Evolutionary conservation across 2,329 filamentous ascomycete species (phyloP).

Genomic region (Fonsecaea erecta): DNA sequence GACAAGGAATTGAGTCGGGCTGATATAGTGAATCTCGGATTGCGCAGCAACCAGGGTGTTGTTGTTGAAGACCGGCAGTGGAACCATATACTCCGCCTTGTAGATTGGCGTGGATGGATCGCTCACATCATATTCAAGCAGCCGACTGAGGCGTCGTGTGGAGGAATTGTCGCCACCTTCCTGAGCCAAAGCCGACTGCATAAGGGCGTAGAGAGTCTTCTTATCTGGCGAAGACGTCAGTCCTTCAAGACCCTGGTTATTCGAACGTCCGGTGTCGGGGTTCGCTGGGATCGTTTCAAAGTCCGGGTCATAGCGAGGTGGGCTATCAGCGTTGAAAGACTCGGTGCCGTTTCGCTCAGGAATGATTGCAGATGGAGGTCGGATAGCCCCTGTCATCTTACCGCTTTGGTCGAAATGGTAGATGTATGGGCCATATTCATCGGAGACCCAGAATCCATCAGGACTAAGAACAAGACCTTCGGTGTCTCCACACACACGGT

Average conservation of each 20-base stretch:
- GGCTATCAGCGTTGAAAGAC: constrained; percentile 67
- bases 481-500: constrained; percentile 64
- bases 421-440: constrained; percentile 73
- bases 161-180: constrained; percentile 63
- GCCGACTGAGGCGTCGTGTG: constrained; percentile 62
- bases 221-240: constrained; percentile 67
- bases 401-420: constrained; percentile 67
- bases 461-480: constrained; percentile 68
- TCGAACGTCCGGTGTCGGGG: constrained; percentile 66
- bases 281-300: constrained; percentile 58
- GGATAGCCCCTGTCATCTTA: constrained; percentile 65
- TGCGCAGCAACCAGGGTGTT: constrained; percentile 65
- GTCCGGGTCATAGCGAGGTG: constrained; percentile 63
- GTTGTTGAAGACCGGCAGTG: constrained; percentile 64
- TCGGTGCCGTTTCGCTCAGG: constrained; percentile 65
- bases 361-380: constrained; percentile 67
- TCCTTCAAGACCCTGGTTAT: constrained; percentile 78
- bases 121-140: constrained; percentile 68
- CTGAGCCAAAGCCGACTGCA: constrained; percentile 69
- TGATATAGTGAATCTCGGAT: constrained; percentile 70
- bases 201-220: constrained; percentile 65
- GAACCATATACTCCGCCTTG: constrained; percentile 67
- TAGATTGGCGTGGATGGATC: constrained; percentile 50
- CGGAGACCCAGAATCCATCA: constrained; percentile 70
- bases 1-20: constrained; percentile 67